phyloP scores from a whole-genome alignment of 2,329 filamentous ascomycete species.

The Leptoxyphium fumago region DNA sequence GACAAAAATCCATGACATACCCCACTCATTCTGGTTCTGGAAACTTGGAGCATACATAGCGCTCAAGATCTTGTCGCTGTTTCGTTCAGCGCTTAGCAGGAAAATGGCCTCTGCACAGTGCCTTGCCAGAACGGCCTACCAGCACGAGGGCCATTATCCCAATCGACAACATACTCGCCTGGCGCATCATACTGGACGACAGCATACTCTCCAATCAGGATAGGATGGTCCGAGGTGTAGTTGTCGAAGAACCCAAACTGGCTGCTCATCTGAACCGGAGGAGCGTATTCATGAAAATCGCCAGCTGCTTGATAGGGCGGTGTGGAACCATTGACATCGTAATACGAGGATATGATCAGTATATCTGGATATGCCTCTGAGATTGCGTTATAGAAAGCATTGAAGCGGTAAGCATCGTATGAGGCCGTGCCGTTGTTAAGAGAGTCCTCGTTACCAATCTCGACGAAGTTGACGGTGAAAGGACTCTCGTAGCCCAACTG shows the following conservation, averaged over 20 bases:
- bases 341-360: conserved; percentile 37
- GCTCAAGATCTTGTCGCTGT: conserved; percentile 43
- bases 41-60: conserved; percentile 30
- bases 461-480: conserved; percentile 46
- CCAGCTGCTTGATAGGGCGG: conserved; percentile 10
- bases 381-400: conserved; percentile 45
- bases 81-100: conserved; percentile 50
- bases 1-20: not conserved
- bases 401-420: conserved; percentile 38
- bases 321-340: conserved; percentile 12
- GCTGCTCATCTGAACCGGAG: conserved; percentile 14
- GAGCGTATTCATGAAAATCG: conserved; percentile 20
- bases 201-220: conserved; percentile 36
- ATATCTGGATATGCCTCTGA: conserved; percentile 41
- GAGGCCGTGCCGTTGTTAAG: conserved; percentile 32
- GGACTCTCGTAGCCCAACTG: conserved; percentile 46
- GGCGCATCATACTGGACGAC: conserved; percentile 37
- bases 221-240: conserved; percentile 19
- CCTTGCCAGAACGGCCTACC: conserved; percentile 33
- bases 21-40: conserved; percentile 16
- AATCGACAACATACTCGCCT: conserved; percentile 28
- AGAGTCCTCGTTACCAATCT: conserved; percentile 56
- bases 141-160: conserved; percentile 28
- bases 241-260: conserved; percentile 34
- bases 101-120: conserved; percentile 50